Evolutionary conservation across 2,329 filamentous ascomycete genomes (phyloP), one percentile per base, ranked within the genome.

Genomic region (Gaeumannomyces sp.): DNA sequence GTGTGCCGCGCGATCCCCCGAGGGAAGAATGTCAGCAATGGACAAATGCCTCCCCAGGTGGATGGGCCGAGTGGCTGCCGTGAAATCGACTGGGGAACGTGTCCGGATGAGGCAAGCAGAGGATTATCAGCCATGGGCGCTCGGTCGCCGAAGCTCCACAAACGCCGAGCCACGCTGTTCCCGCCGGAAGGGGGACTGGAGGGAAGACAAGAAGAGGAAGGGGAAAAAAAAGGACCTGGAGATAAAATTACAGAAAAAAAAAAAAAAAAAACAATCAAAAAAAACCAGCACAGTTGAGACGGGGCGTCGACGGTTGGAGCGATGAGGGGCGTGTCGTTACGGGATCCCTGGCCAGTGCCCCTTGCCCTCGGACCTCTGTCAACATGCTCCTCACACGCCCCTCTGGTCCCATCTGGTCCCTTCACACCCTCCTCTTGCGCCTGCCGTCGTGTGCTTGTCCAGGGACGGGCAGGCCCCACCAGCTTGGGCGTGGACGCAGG

Each of bases 71-170:
- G 64, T 64, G 59, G 65, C 60, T 64, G 66, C 62, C 60, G 63
- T 31, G 59, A 38, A 56, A 16, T 63, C 33, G 59, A 16, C 59
- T 64, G 64, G 60, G 62, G 61, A 58, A 53, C 59, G 66, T 59
- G 61, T 53, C 74, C 74, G 68, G 73, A 75, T 75, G 67, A 71
- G 74, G 76, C 71, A 76, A 73, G 70, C 69, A 73, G 68, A 72
- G 72, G 73, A 72, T 72, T 71, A 74, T 76, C 71, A 68, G 67
- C 72, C 72, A 75, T 72, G 71, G 73, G 70, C 68, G 72, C 78
- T 80, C 78, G 78, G 79, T 78, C 71, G 77, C 79, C 79, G 79
- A 80, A 71, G 70, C 67, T 69, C 70, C 72, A 70, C 71, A 73
- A 71, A 59, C 70, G 67, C 76, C 77, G 76, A 77, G 74, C 75